Conservation (phyloP, 495 filamentous ascomycete species). For the Beverwykella pulmonaria region DNA sequence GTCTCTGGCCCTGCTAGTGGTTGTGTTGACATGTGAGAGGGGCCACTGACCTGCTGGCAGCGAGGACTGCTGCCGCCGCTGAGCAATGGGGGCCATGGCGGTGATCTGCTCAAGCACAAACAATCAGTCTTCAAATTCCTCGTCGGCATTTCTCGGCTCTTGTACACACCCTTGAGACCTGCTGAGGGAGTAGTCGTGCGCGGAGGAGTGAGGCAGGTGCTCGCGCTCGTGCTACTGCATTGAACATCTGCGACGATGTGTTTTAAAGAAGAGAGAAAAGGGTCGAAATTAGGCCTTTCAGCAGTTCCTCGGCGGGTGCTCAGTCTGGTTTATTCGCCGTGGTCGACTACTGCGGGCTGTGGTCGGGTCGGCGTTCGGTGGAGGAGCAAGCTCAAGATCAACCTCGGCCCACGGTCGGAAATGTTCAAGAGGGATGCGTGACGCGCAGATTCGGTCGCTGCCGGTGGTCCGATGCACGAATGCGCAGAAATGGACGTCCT, state of each 20-base stretch:
- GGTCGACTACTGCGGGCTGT: neutral
- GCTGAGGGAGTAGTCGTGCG: constrained; percentile 17
- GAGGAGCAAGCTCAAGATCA: neutral
- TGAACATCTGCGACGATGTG: constrained; percentile 37
- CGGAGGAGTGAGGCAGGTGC: constrained; percentile 38
- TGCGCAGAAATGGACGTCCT: neutral
- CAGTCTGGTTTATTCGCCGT: neutral
- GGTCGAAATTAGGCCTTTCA: constrained; percentile 1
- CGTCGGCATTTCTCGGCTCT: neutral
- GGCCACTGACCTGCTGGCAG: constrained; percentile 57
- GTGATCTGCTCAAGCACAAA: constrained; percentile 34
- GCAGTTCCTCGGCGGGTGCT: constrained; percentile 15
- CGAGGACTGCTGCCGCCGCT: constrained; percentile 60
- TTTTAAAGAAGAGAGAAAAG: neutral
- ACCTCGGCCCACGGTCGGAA: constrained; percentile 21
- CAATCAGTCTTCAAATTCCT: constrained; percentile 4
- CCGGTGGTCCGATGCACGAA: constrained; percentile 12
- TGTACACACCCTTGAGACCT: constrained; percentile 25
- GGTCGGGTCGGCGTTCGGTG: neutral
- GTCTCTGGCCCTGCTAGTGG: neutral
- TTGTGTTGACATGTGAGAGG: constrained; percentile 31
- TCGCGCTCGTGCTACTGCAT: constrained; percentile 40
- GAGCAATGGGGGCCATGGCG: constrained; percentile 56
- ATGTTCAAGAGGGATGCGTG: constrained; percentile 24
- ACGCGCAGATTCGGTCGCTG: neutral